phyloP scores from a whole-genome alignment of 345 rosid genomes.

The Rhodamnia rubescens region DNA sequence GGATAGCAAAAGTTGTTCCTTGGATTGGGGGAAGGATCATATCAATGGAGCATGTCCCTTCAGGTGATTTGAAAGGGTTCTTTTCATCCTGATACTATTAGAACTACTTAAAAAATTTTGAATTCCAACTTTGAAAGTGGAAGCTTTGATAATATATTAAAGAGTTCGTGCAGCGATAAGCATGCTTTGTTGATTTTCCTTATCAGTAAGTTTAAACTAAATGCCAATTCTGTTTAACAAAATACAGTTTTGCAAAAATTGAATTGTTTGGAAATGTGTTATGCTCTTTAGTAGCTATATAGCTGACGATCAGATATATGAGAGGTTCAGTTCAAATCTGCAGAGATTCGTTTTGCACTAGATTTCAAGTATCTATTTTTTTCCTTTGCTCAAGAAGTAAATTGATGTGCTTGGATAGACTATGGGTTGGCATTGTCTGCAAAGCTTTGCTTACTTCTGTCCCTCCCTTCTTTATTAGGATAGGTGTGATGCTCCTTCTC shows the following conservation, averaged over 20 bases:
- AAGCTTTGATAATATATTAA: not conserved
- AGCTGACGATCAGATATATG: not conserved
- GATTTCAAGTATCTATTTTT: not conserved
- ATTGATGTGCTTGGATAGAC: not conserved
- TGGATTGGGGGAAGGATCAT: slow-evolving; percentile 94
- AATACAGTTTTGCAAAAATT: not conserved
- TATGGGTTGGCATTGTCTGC: not conserved
- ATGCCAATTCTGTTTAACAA: not conserved
- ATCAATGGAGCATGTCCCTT: slow-evolving; percentile 83
- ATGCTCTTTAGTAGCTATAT: not conserved
- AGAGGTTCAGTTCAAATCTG: not conserved
- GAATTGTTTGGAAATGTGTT: not conserved
- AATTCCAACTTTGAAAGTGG: not conserved
- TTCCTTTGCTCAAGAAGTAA: not conserved
- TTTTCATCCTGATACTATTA: not conserved
- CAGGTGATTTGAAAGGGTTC: slow-evolving; percentile 40
- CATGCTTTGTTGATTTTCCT: not conserved
- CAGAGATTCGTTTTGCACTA: not conserved
- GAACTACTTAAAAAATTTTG: not conserved
- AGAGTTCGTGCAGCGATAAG: not conserved
- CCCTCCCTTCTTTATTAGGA: not conserved
- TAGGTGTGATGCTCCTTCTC: not conserved
- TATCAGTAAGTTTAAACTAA: not conserved
- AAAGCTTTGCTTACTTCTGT: not conserved
- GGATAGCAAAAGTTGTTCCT: slow-evolving; percentile 70